Evolutionary conservation across 2,329 filamentous ascomycete species (phyloP).

Genomic region (Gaeumannomyces sp.): DNA sequence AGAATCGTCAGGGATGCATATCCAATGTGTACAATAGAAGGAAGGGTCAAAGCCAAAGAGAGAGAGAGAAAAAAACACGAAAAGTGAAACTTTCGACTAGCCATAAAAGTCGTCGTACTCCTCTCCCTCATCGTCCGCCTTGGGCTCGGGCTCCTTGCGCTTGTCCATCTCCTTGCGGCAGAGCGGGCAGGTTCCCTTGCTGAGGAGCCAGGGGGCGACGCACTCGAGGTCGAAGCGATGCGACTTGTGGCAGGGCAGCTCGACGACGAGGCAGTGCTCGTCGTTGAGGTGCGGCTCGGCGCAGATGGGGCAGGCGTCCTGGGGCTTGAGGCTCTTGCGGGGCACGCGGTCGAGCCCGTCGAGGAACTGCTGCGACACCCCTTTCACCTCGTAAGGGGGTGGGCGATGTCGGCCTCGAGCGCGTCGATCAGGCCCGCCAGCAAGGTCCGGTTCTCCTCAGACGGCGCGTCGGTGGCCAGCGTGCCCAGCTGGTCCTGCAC

Average conservation of each 20-base stretch:
- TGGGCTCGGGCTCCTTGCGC: slow-evolving; percentile 42
- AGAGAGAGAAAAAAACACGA: not conserved
- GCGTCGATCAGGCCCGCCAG: slow-evolving; percentile 41
- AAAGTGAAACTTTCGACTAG: not conserved
- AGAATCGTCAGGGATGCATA: not conserved
- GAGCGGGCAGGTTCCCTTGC: slow-evolving; percentile 59
- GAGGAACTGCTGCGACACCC: slow-evolving; percentile 53
- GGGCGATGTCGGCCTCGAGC: slow-evolving; percentile 44
- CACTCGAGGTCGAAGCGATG: slow-evolving; percentile 63
- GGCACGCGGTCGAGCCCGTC: slow-evolving; percentile 54
- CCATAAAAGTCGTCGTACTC: slow-evolving; percentile 49
- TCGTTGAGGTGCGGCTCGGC: slow-evolving; percentile 57
- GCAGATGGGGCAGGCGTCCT: slow-evolving; percentile 57
- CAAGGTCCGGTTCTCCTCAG: slow-evolving; percentile 40
- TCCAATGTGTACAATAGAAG: not conserved
- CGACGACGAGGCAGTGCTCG: slow-evolving; percentile 55
- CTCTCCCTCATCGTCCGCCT: slow-evolving; percentile 40
- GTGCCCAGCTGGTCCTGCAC: slow-evolving; percentile 53
- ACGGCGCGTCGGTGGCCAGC: slow-evolving; percentile 43
- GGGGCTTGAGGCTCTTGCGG: slow-evolving; percentile 40
- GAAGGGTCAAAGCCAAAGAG: not conserved
- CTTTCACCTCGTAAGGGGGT: slow-evolving; percentile 46
- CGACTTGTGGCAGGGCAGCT: slow-evolving; percentile 53
- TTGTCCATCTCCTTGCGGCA: slow-evolving; percentile 54
- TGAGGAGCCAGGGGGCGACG: slow-evolving; percentile 57